Evolutionary conservation across 495 filamentous ascomycete genomes (phyloP), one percentile per base, ranked within the genome.

Genomic region (Geopyxis carbonaria): DNA sequence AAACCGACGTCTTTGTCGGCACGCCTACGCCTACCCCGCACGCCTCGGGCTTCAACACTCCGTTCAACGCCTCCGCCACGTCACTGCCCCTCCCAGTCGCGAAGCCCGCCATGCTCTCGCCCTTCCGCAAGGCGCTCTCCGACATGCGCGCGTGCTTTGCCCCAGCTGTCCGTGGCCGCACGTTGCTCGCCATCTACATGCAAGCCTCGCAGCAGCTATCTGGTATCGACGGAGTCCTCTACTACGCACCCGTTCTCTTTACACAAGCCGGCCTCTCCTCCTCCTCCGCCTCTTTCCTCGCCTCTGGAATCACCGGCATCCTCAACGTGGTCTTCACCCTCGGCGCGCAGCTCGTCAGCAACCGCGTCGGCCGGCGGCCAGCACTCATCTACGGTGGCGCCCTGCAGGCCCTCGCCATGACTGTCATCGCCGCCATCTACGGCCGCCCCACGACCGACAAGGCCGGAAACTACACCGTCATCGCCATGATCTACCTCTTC

Each of bases 301-400:
- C 67, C 2, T 68, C 65, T 9, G 67, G 67, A 2, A 49, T 71
- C 22, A 66, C 64, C 0, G 65, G 59, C 2, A 60, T 71, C 21
- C 38, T 69, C 19, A 69, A 69, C 45, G 45, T 68, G 29, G 56
- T 53, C 25, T 44, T 68, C 23, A 61, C 64, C 10, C 60, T 70
- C 38, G 58, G 62, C 10, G 61, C 57, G n/a, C 57, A 75, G 5
- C 11, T 30, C 27, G 11, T 30, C 15, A 30, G 69, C 1, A 76
- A 30, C 27, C 15, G 11, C 5, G 15, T 72, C 11, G 67, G 76
- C 34, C 68, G 76, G 34, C 67, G 70, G 1, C 66, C 66, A n/a
- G 65, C 61, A 13, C 63, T 65, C 14, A 65, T 77, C 16, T 61
- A 57, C 13, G 75, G 75, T 10, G 75, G 72, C 8, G 34, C 71